These are phyloP conservation scores for Linum tenue DNA, from an alignment of 345 rosid genomes.

Conservation along the genomic window DNA sequence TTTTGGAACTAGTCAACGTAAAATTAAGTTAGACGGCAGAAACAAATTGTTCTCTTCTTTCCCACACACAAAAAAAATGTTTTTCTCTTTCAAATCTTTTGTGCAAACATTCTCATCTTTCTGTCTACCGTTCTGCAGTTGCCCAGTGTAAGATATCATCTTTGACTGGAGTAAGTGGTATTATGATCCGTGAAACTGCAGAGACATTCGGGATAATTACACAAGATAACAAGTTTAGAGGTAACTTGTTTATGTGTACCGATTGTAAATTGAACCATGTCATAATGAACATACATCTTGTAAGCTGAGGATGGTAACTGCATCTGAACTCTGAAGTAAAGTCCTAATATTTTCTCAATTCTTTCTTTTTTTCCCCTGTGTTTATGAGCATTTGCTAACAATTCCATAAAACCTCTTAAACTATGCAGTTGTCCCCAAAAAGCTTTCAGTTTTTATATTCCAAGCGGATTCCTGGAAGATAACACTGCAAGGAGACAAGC, in stretches of 20 bases:
- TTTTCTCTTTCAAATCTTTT: neutral
- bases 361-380: neutral
- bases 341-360: neutral
- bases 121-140: constrained; percentile 38
- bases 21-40: neutral
- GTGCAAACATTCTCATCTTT: neutral
- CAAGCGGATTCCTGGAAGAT: constrained; percentile 78
- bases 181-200: constrained; percentile 86
- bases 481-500: constrained; percentile 70
- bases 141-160: constrained; percentile 56
- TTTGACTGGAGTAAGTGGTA: constrained; percentile 59
- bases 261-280: neutral
- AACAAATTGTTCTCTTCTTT: neutral
- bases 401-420: neutral
- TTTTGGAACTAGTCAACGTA: too few relatives aligned
- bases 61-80: too few relatives aligned
- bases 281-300: neutral
- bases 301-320: constrained; percentile 28
- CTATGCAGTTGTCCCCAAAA: constrained; percentile 73
- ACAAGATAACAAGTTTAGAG: constrained; percentile 43
- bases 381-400: neutral
- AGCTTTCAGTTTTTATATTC: constrained; percentile 50
- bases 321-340: neutral
- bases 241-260: neutral
- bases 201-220: constrained; percentile 77